phyloP scores from a whole-genome alignment of 2,329 filamentous ascomycete species.

The Fusarium zealandicum region DNA sequence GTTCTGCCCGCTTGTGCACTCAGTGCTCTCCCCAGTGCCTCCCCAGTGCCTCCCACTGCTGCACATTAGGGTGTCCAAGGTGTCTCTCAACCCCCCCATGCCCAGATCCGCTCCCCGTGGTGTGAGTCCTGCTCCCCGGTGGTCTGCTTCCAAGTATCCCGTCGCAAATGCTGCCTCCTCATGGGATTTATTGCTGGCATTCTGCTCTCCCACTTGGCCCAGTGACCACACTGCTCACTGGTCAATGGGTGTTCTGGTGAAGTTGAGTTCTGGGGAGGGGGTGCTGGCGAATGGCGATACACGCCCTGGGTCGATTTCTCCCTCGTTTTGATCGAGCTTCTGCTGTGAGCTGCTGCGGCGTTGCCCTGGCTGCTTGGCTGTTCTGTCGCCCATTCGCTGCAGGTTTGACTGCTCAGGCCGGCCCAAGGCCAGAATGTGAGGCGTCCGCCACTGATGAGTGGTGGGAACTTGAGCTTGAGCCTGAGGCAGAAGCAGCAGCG shows the following conservation, averaged over 20 bases:
- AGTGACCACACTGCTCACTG: constrained; percentile 31
- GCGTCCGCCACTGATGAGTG: constrained; percentile 7
- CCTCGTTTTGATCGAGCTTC: constrained; percentile 17
- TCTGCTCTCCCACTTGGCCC: constrained; percentile 16
- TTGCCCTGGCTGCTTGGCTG: constrained; percentile 16
- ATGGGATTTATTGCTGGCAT: constrained; percentile 31
- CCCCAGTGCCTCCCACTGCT: constrained; percentile 14
- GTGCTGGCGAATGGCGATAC: constrained; percentile 9
- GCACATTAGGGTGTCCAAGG: constrained; percentile 27
- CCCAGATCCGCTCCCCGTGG: constrained; percentile 33
- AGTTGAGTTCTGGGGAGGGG: constrained; percentile 16
- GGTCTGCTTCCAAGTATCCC: constrained; percentile 35
- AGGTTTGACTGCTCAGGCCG: not conserved
- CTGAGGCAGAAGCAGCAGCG: constrained; percentile 28
- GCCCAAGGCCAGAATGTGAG: constrained; percentile 14
- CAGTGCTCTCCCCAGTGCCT: constrained; percentile 28
- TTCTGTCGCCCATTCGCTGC: constrained; percentile 8
- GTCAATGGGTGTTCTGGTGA: constrained; percentile 22
- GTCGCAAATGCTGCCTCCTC: constrained; percentile 27
- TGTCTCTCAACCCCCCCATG: constrained; percentile 19
- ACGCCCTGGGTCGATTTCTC: constrained; percentile 12
- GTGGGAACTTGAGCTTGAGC: not conserved
- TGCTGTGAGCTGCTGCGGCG: constrained; percentile 14
- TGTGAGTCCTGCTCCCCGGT: constrained; percentile 36
- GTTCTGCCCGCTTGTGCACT: constrained; percentile 38